A percentile compares a stretch with the other conserved stretches of the same genome.
These are phyloP conservation scores for Paramecium bursaria DNA, from an alignment of 73 alveolate species.

Conservation along the genomic window DNA sequence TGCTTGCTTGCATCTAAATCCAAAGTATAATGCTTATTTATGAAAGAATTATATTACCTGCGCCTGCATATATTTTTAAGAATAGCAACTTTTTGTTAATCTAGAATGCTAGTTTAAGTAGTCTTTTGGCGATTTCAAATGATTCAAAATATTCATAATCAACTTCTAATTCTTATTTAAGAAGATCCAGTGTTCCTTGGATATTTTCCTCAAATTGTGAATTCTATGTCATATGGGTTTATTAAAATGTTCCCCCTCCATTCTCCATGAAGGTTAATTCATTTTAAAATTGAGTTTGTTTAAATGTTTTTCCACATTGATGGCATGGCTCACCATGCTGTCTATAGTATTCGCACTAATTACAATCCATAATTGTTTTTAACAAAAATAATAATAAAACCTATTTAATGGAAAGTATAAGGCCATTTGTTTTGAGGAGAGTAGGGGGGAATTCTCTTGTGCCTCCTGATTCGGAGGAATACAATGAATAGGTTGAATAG, in stretches of 20 bases:
- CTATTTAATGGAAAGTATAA: conserved; percentile 17
- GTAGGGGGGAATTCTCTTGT: conserved; percentile 22
- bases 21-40: conserved; percentile 80
- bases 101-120: neutral
- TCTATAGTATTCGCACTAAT: no score
- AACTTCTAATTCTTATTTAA: neutral
- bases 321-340: neutral
- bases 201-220: neutral
- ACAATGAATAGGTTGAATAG: conserved; percentile 16
- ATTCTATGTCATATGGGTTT: neutral
- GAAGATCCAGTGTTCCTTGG: neutral
- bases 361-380: no score
- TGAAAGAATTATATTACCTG: neutral
- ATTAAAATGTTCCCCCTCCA: neutral
- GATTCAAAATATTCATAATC: neutral
- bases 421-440: conserved; percentile 8
- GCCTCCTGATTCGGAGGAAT: conserved; percentile 58
- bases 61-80: conserved; percentile 17
- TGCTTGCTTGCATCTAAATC: conserved; percentile 87
- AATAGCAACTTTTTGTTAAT: neutral
- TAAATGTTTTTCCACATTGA: neutral
- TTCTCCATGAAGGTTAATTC: neutral
- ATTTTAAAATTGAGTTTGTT: no score
- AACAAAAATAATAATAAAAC: no score
- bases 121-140: neutral